Base-by-base conservation (phyloP, 345 rosid species). In the Eucalyptus coolabah region DNA sequence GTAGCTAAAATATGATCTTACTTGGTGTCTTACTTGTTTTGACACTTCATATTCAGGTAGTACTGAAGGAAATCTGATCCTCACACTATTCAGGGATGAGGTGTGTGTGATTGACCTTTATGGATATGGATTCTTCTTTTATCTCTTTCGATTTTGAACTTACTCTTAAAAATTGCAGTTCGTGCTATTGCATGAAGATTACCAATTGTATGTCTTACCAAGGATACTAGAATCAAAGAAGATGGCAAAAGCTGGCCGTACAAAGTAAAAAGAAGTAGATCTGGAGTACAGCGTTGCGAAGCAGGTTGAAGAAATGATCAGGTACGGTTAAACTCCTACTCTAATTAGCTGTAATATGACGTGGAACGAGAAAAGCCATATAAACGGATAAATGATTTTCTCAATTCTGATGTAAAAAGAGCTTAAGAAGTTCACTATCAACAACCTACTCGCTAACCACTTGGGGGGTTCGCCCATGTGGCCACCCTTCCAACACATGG, bases 281-380 rank as follows among this genome's bases (percentile, higher is more conserved):
- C 90, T 97, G 89, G 99, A 97, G 90, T 98, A 98, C 93, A 97
- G 98, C 90, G 98, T 98, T 92, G 99, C 99, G 85, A 98, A 98
- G 91, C 99, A 98, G 93, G 99, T 98, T 90, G 99, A 97, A 95
- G 97, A 96, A 94, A 98, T 98, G 99, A 94, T 98, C 93, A 95
- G 98, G 98, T 96, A 93, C 88, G 88, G 82, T 77, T 63, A 82
- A 88, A 45, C 54, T 50, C 53, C 72, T 81, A 4, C 40, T n/a
- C n/a, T n/a, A n/a, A n/a, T n/a, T n/a, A n/a, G n/a, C n/a, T n/a
- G n/a, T n/a, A n/a, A n/a, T n/a, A n/a, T n/a, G n/a, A n/a, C n/a
- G n/a, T n/a, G n/a, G n/a, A n/a, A n/a, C n/a, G n/a, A n/a, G n/a
- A n/a, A n/a, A n/a, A n/a, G n/a, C n/a, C n/a, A n/a, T 69, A 69